Evolutionary conservation across 345 rosid genomes (phyloP).

Genomic region (Salix suchowensis): DNA sequence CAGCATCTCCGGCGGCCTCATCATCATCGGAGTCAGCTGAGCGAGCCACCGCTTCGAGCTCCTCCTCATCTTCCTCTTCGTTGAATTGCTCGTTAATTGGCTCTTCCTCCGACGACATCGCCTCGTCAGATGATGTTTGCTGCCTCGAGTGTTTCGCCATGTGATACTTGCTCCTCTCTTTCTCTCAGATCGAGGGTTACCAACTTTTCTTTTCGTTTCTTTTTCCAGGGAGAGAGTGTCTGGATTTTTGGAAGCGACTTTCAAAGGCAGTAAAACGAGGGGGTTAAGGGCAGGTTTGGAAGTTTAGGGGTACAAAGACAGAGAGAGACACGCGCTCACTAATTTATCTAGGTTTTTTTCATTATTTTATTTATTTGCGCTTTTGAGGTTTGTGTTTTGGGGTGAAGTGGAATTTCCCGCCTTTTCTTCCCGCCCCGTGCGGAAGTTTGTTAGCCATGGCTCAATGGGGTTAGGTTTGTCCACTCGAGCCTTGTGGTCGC

Average conservation of each 20-base stretch:
- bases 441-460: background rate
- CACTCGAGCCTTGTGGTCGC: background rate
- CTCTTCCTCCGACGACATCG: constrained; percentile 61
- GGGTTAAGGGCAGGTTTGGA: background rate
- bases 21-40: constrained; percentile 70
- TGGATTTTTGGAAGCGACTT: constrained; percentile 6
- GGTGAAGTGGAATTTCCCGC: constrained; percentile 37
- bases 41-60: constrained; percentile 95
- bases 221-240: constrained; percentile 3
- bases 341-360: background rate
- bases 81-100: constrained; percentile 55
- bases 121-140: constrained; percentile 67
- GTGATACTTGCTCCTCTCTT: background rate
- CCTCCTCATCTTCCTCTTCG: constrained; percentile 85
- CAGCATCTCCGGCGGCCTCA: constrained; percentile 26
- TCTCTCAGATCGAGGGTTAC: constrained; percentile 44
- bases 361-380: background rate
- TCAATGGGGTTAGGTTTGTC: background rate
- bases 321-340: too few species aligned
- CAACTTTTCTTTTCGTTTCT: background rate
- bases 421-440: constrained; percentile 31
- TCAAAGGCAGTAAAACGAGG: background rate
- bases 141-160: constrained; percentile 55
- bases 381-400: background rate
- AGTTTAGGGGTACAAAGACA: background rate